Evolutionary conservation across 371 early-diverging fungal species (phyloP), one percentile per base, ranked within the genome.

Genomic region (Chytridium lagenaria): DNA sequence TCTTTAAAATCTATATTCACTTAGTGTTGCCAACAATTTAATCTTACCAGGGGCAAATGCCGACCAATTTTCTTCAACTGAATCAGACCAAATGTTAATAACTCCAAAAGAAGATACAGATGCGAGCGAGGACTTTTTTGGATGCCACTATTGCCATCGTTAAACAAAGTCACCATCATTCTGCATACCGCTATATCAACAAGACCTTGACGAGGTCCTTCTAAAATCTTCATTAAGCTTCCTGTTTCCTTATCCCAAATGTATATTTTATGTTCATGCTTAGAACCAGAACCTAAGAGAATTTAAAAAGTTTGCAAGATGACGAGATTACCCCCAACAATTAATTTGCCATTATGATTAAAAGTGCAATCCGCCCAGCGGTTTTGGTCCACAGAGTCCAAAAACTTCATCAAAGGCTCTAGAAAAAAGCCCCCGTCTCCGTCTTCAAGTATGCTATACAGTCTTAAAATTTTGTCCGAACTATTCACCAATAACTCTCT

Each of bases 141-240:
- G 96, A 74, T 97, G 98, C 89, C 95, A 92, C 92, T 93, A 72
- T 19, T n/a, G n/a, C n/a, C n/a, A 23, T 10, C 26, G 12, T 50
- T 28, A 23, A 23, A 16, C 30, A 26, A 30, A 28, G 36, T 7
- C 0, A 15, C 23, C 30, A 0, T 40, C 38, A 23, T 5, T 52
- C 22, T n/a, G 57, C 66, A 15, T 86, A 94, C 95, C 37, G 91
- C 85, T n/a, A 96, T 66, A 80, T 95, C 94, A 64, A 90, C 86
- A 38, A 97, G 75, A 5, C 91, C 90, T 70, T 98, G 96, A 63
- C 91, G 93, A 1, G 96, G 96, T 0, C 97, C 96, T 63, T 95
- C 94, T 16, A 98, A 82, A 59, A 95, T 90, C 79, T 94, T 96
- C 30, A 94, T 93, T 16, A 98, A 83, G 69, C 88, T 91, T 12